Conservation (phyloP, 805 yeast genomes). For the Metschnikowia chrysomelidarum region DNA sequence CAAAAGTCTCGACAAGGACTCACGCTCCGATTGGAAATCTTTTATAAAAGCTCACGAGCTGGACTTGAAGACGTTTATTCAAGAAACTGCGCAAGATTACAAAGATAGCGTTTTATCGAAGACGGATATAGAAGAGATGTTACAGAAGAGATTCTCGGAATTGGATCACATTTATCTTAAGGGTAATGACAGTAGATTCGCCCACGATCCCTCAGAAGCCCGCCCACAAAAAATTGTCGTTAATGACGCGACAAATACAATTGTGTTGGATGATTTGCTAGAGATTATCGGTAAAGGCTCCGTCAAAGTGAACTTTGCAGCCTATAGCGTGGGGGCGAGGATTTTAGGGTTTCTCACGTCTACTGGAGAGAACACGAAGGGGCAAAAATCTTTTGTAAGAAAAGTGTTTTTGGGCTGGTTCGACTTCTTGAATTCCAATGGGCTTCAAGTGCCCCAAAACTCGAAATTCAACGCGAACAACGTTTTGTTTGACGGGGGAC, state of each 20-base stretch:
- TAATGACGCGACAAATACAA: slow-evolving; percentile 19
- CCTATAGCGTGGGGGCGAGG: slow-evolving; percentile 36
- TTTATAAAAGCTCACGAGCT: slow-evolving; percentile 24
- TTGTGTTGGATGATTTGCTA: slow-evolving; percentile 29
- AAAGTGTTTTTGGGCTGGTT: slow-evolving; percentile 41
- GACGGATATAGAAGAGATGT: slow-evolving; percentile 22
- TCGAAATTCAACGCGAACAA: slow-evolving; percentile 41
- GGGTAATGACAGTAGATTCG: slow-evolving; percentile 8
- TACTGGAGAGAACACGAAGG: slow-evolving; percentile 14
- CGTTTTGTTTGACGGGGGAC: slow-evolving; percentile 32
- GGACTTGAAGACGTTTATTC: slow-evolving; percentile 20
- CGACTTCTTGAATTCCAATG: slow-evolving; percentile 28
- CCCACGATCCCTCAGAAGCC: too few relatives aligned
- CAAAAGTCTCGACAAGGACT: slow-evolving; percentile 23
- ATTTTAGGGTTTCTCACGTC: slow-evolving; percentile 41
- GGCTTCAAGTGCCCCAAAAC: slow-evolving; percentile 22
- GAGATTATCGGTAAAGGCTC: slow-evolving; percentile 35
- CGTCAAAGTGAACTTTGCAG: slow-evolving; percentile 39
- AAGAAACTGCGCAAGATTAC: slow-evolving; percentile 7
- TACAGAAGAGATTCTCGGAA: slow-evolving; percentile 22
- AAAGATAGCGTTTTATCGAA: slow-evolving; percentile 19
- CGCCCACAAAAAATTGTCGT: slow-evolving; percentile 7
- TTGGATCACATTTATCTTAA: slow-evolving; percentile 25
- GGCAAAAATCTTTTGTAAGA: slow-evolving; percentile 22
- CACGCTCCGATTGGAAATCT: slow-evolving; percentile 23